These are phyloP conservation scores for Diplocarpon mali DNA, from an alignment of 2,329 filamentous ascomycete genomes.

Conservation along the genomic window DNA sequence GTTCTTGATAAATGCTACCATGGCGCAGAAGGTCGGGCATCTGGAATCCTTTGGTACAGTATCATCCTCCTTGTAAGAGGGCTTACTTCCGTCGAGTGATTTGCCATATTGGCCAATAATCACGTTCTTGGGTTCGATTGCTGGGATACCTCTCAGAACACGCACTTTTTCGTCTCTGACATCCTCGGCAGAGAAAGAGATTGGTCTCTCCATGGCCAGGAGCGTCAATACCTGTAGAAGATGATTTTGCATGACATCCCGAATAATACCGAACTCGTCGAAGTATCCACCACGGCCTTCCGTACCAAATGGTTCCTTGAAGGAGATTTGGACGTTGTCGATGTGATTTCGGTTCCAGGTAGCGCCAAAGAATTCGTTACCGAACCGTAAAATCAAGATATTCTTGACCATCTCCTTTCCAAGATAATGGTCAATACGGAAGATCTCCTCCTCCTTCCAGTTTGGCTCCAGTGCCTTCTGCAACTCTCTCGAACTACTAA, in stretches of 20 bases:
- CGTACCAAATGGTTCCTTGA: slow-evolving; percentile 98
- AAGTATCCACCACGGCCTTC: slow-evolving; percentile 98
- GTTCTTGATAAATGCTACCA: slow-evolving; percentile 98
- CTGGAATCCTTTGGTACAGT: slow-evolving; percentile 95
- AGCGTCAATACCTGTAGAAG: slow-evolving; percentile 92
- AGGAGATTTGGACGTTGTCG: slow-evolving; percentile 97
- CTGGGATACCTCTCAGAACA: slow-evolving; percentile 83
- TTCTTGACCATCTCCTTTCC: slow-evolving; percentile 99
- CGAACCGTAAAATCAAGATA: slow-evolving; percentile 93
- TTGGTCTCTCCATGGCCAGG: slow-evolving; percentile 94
- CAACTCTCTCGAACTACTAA: slow-evolving; percentile 84
- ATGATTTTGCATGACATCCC: slow-evolving; percentile 99
- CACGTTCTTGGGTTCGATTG: slow-evolving; percentile 98
- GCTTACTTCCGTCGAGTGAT: slow-evolving; percentile 92
- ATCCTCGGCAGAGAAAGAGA: slow-evolving; percentile 96
- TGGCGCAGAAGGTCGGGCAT: slow-evolving; percentile 94
- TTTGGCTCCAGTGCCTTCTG: slow-evolving; percentile 92
- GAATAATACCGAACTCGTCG: slow-evolving; percentile 98
- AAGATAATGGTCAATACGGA: slow-evolving; percentile 98
- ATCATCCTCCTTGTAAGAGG: slow-evolving; percentile 96
- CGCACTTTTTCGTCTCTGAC: slow-evolving; percentile 98
- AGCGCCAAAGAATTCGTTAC: slow-evolving; percentile 96
- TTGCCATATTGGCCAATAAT: slow-evolving; percentile 98
- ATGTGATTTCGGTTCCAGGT: slow-evolving; percentile 99
- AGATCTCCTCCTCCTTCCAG: slow-evolving; percentile 98